phyloP scores from a whole-genome alignment of 805 yeast species.

The Sugiyamaella mastotermitis region DNA sequence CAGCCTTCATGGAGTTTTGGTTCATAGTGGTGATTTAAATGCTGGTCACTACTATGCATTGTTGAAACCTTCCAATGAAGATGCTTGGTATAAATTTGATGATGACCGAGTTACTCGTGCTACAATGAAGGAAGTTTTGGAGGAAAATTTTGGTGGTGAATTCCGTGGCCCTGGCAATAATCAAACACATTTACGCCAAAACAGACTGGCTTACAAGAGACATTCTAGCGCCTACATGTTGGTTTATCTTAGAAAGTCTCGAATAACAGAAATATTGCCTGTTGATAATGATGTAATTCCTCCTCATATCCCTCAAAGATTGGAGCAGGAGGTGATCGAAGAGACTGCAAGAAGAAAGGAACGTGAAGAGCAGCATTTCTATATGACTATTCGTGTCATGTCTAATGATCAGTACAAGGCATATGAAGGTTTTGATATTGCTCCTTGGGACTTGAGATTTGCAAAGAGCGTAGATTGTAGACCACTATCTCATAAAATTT shows the following conservation, averaged over 20 bases:
- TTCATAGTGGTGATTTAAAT: slow-evolving; percentile 92
- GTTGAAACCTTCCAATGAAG: slow-evolving; percentile 69
- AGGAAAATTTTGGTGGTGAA: slow-evolving; percentile 86
- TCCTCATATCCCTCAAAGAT: slow-evolving; percentile 55
- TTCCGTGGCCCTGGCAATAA: slow-evolving; percentile 28
- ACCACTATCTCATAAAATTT: slow-evolving; percentile 46
- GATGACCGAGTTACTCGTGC: slow-evolving; percentile 93
- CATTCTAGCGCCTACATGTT: slow-evolving; percentile 97
- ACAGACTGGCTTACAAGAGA: slow-evolving; percentile 48
- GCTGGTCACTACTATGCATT: slow-evolving; percentile 96
- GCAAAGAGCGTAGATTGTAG: slow-evolving; percentile 27
- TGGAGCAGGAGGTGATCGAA: slow-evolving; percentile 57
- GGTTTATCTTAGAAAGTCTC: slow-evolving; percentile 73
- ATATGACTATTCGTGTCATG: slow-evolving; percentile 51
- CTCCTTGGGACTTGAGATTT: slow-evolving; percentile 47
- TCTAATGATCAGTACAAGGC: slow-evolving; percentile 48
- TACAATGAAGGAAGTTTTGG: slow-evolving; percentile 77
- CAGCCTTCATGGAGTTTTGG: slow-evolving; percentile 86
- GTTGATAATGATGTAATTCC: slow-evolving; percentile 61
- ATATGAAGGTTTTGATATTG: slow-evolving; percentile 71
- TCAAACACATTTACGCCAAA: not conserved
- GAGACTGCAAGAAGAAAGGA: slow-evolving; percentile 49
- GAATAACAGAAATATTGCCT: slow-evolving; percentile 51
- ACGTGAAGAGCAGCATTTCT: slow-evolving; percentile 65
- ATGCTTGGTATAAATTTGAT: slow-evolving; percentile 86